Percentiles rank a stretch among this genome's conserved stretches.
Conservation (phyloP, 768 basidiomycete species). For the Tricholoma saponaceum region DNA sequence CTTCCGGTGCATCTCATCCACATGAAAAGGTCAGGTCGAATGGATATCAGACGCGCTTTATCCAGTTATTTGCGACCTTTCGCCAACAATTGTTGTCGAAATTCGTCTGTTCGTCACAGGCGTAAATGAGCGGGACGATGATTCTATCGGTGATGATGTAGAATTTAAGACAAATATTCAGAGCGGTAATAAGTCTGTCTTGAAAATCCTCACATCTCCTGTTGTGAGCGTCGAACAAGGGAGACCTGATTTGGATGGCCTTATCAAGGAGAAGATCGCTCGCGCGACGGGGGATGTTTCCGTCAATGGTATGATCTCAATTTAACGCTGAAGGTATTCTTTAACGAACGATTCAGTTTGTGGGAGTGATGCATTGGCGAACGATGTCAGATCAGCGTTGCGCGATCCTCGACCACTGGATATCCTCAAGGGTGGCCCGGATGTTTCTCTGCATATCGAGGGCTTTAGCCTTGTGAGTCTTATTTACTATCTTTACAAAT, state of each 20-base stretch:
- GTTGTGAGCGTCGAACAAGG: constrained; percentile 28
- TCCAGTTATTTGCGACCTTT: constrained; percentile 4
- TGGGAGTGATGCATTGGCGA: constrained; percentile 31
- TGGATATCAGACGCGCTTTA: constrained; percentile 33
- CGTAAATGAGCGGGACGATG: neutral
- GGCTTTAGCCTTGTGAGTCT: constrained; percentile 3
- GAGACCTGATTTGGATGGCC: constrained; percentile 36
- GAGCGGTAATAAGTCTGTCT: neutral
- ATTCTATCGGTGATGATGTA: neutral
- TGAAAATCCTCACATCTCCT: neutral
- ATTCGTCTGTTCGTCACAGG: constrained; percentile 16
- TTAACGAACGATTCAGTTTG: constrained; percentile 27
- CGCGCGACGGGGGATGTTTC: constrained; percentile 28
- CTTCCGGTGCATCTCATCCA: neutral
- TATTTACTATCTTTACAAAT: neutral
- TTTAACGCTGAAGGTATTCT: neutral
- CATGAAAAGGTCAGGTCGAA: constrained; percentile 28
- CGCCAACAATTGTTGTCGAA: constrained; percentile 3
- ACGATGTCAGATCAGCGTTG: constrained; percentile 29
- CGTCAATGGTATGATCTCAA: constrained; percentile 29
- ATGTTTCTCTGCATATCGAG: constrained; percentile 31
- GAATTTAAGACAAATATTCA: constrained; percentile 3
- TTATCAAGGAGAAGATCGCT: constrained; percentile 27
- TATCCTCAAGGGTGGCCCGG: constrained; percentile 32
- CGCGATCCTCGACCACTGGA: constrained; percentile 24